Evolutionary conservation across 2,329 filamentous ascomycete species (phyloP).

Genomic region (Stylonectria norvegica): DNA sequence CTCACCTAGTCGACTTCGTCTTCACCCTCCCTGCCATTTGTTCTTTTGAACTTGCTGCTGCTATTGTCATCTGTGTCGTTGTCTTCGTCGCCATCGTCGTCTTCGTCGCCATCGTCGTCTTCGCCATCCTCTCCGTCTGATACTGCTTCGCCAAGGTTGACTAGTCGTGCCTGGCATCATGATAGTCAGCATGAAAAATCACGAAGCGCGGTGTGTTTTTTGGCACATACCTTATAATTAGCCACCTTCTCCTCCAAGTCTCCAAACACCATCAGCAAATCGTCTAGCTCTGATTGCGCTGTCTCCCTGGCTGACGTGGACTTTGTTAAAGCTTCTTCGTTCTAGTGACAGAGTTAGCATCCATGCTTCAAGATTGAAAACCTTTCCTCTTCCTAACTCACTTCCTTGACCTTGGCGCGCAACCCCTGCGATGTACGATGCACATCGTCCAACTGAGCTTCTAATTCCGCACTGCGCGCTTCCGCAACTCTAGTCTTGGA

Average conservation of each 20-base stretch:
- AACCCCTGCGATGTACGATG: constrained; percentile 11
- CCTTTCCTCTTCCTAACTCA: constrained; percentile 11
- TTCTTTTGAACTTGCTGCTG: constrained; percentile 8
- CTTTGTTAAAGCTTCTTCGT: constrained; percentile 28
- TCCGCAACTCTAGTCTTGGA: constrained; percentile 24
- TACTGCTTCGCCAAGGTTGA: constrained; percentile 64
- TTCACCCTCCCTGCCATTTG: not conserved
- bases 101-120: constrained; percentile 54
- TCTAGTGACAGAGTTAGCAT: constrained; percentile 23
- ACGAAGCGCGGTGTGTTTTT: no score
- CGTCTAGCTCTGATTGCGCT: constrained; percentile 72
- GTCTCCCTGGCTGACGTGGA: constrained; percentile 61
- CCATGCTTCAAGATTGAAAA: not conserved
- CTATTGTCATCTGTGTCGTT: constrained; percentile 30
- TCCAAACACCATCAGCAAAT: constrained; percentile 75
- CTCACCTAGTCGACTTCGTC: not conserved
- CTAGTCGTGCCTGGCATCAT: constrained; percentile 52
- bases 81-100: constrained; percentile 42
- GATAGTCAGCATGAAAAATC: not conserved
- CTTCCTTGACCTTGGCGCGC: constrained; percentile 19
- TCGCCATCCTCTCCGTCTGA: constrained; percentile 74
- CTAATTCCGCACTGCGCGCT: constrained; percentile 23
- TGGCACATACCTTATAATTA: constrained; percentile 64
- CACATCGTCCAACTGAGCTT: constrained; percentile 18
- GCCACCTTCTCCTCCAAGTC: constrained; percentile 75